These are phyloP conservation scores for Zymoseptoria tritici DNA, from an alignment of 2,329 filamentous ascomycete species.

Conservation along the genomic window DNA sequence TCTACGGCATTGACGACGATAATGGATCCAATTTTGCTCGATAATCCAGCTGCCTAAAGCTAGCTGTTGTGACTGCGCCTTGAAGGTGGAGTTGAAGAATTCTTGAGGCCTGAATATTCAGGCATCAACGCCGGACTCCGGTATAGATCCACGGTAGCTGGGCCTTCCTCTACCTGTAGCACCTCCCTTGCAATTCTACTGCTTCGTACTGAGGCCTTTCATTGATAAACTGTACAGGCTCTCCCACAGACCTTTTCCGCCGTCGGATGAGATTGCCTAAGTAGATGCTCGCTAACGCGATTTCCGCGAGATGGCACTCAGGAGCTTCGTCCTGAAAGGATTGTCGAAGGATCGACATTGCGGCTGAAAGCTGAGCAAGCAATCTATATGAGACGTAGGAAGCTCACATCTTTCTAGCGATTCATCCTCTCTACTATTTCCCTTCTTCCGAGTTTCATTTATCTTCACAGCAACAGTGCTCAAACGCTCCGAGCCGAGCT, in stretches of 20 bases:
- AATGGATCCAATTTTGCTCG: not conserved
- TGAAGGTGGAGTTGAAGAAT: not conserved
- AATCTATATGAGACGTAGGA: not conserved
- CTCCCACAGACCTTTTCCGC: no score
- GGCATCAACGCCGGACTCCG: not conserved
- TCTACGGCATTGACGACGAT: not conserved
- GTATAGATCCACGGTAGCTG: not conserved
- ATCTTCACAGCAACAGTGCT: not conserved
- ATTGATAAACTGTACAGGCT: no score
- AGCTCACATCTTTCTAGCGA: not conserved
- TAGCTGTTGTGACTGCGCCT: not conserved
- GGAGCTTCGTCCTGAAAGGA: no score
- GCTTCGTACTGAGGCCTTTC: no score
- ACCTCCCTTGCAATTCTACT: no score
- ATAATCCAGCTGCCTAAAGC: not conserved
- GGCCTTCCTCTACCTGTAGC: not conserved
- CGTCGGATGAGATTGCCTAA: no score
- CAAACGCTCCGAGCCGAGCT: no score
- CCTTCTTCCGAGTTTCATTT: not conserved
- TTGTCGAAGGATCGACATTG: not conserved
- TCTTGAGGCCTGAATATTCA: not conserved
- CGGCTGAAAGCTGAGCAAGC: not conserved
- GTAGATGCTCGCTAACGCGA: no score
- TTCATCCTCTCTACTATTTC: not conserved
- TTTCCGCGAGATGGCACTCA: no score